Conservation (phyloP, 2,329 filamentous ascomycete species). For the Chaetomium strumarium region DNA sequence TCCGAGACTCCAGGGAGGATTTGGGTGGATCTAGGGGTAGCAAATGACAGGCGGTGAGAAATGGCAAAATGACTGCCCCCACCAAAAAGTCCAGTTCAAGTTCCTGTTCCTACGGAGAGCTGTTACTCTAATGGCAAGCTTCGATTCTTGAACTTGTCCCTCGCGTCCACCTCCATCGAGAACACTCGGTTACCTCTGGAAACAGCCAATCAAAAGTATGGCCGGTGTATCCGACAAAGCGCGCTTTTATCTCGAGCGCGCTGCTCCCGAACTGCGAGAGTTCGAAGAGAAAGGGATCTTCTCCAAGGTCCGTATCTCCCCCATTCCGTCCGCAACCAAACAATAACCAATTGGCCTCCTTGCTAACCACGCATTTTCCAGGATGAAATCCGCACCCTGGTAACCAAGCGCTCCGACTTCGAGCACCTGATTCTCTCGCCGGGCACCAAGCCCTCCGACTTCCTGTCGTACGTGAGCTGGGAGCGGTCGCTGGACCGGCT, state of each 20-base stretch:
- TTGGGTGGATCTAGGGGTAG: background rate
- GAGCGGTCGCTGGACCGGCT: slow-evolving; percentile 66
- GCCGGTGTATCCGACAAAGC: slow-evolving; percentile 86
- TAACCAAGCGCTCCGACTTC: slow-evolving; percentile 85
- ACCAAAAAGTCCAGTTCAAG: slow-evolving; percentile 27
- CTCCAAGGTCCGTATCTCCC: slow-evolving; percentile 51
- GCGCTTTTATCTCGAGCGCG: slow-evolving; percentile 88
- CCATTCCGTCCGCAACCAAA: background rate
- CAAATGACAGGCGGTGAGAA: slow-evolving; percentile 4
- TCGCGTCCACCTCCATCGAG: background rate
- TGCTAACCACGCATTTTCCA: slow-evolving; percentile 32
- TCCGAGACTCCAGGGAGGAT: background rate
- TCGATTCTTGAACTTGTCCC: too few species aligned
- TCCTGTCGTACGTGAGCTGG: slow-evolving; percentile 74
- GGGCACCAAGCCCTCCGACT: slow-evolving; percentile 70
- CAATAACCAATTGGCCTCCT: background rate
- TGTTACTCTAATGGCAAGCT: too few species aligned
- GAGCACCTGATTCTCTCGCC: slow-evolving; percentile 86
- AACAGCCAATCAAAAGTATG: slow-evolving; percentile 44
- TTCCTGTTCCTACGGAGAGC: background rate
- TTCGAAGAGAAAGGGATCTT: slow-evolving; percentile 92
- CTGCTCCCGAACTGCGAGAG: slow-evolving; percentile 85
- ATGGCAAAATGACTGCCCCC: slow-evolving; percentile 13
- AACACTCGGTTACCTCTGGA: too few species aligned
- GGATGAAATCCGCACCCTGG: slow-evolving; percentile 86